Percentiles rank a stretch among this genome's conserved stretches.
Conservation (phyloP, 306 rosid genomes). For the Herpetospermum pedunculosum region DNA sequence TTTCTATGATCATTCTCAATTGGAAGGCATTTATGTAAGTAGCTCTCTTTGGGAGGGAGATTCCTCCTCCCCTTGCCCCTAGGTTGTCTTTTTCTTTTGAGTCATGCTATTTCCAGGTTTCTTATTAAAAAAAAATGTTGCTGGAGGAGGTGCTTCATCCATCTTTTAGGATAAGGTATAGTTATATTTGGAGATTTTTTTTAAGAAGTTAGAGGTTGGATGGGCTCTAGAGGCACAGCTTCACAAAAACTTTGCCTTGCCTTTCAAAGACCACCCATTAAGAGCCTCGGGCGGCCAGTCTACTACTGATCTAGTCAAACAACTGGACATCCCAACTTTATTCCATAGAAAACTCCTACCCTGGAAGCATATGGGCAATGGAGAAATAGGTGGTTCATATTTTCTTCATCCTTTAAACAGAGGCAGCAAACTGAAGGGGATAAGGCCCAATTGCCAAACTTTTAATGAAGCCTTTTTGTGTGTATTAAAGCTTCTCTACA, state of each 20-base stretch:
- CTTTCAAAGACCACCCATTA: neutral
- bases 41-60: no score
- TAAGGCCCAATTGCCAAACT: neutral
- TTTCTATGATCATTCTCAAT: no score
- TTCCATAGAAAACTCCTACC: neutral
- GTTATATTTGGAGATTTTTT: neutral
- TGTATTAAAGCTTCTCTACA: neutral
- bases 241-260: neutral
- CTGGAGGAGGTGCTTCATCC: neutral
- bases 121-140: no score
- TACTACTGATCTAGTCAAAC: neutral
- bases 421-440: neutral
- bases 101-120: no score
- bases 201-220: neutral
- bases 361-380: neutral
- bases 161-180: neutral
- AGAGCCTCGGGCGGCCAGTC: neutral
- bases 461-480: neutral
- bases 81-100: no score
- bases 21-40: no score
- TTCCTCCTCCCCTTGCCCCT: no score
- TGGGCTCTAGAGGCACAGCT: neutral
- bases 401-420: neutral
- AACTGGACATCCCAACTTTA: neutral
- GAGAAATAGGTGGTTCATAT: neutral